Percentiles rank a stretch among this genome's conserved stretches.
phyloP scores from a whole-genome alignment of 169 alveolate genomes.

The Eimeria sp. region DNA sequence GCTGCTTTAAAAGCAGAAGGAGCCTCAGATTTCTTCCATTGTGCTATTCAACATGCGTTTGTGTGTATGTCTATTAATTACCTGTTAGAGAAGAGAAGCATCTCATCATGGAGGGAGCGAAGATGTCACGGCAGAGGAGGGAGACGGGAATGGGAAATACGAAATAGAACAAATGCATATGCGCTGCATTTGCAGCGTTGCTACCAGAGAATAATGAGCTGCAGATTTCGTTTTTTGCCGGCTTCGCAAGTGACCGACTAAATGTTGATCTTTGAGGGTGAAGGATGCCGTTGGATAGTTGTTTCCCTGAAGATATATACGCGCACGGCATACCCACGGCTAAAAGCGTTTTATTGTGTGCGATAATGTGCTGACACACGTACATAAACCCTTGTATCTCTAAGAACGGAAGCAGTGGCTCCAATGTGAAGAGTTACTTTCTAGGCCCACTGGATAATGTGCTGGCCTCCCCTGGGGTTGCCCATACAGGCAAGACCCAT shows the following conservation, averaged over 20 bases:
- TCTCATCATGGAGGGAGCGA: slow-evolving; percentile 10
- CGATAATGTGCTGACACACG: neutral
- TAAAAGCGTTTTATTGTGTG: neutral
- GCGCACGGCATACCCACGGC: neutral
- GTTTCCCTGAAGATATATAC: neutral
- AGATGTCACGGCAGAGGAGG: slow-evolving; percentile 47
- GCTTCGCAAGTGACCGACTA: neutral
- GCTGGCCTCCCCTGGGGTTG: neutral
- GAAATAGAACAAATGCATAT: slow-evolving; percentile 43
- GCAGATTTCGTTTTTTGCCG: neutral
- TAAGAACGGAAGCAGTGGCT: neutral
- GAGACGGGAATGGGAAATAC: slow-evolving; percentile 31
- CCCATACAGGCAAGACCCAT: neutral
- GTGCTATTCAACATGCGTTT: neutral
- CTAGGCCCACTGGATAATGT: neutral
- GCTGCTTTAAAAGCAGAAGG: neutral
- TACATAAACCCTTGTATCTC: neutral
- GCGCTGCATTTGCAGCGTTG: slow-evolving; percentile 49
- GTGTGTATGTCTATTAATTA: neutral
- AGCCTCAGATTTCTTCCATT: neutral
- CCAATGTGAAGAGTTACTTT: neutral
- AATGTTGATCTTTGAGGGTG: neutral
- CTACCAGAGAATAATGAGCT: slow-evolving; percentile 43
- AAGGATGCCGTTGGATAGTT: neutral
- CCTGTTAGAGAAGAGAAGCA: slow-evolving; percentile 12